phyloP scores from a whole-genome alignment of 805 yeast species.

The Sugiyamaella smithiae region DNA sequence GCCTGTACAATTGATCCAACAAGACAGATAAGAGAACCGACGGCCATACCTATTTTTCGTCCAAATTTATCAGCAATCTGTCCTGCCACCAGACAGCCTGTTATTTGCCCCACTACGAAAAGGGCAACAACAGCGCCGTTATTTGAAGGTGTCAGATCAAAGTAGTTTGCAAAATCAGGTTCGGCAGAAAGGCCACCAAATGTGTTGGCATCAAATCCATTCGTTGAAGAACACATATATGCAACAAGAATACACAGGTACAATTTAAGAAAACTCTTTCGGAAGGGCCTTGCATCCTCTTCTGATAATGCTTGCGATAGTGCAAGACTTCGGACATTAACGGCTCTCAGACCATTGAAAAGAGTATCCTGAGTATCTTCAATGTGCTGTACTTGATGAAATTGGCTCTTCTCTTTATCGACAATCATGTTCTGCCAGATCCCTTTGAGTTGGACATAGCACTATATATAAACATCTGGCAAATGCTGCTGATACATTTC shows the following conservation, averaged over 20 bases:
- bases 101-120: slow-evolving; percentile 35
- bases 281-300: slow-evolving; percentile 4
- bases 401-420: not conserved
- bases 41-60: slow-evolving; percentile 57
- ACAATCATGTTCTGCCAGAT: not conserved
- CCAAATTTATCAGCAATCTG: slow-evolving; percentile 58
- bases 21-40: slow-evolving; percentile 53
- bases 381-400: not conserved
- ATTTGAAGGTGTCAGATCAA: slow-evolving; percentile 14
- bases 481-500: too few relatives aligned
- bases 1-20: slow-evolving; percentile 56
- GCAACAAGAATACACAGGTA: slow-evolving; percentile 12
- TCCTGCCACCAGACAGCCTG: slow-evolving; percentile 63
- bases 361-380: not conserved
- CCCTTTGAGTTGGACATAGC: too few relatives aligned
- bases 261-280: slow-evolving; percentile 9
- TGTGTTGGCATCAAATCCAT: slow-evolving; percentile 15
- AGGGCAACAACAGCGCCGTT: slow-evolving; percentile 16
- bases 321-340: not conserved
- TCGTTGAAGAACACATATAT: slow-evolving; percentile 9
- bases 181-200: slow-evolving; percentile 14
- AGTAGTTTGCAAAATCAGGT: slow-evolving; percentile 12
- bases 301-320: slow-evolving; percentile 7
- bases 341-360: not conserved
- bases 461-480: too few relatives aligned